Conservation (phyloP, 2,329 filamentous ascomycete genomes). For the Aspergillus sp. region DNA sequence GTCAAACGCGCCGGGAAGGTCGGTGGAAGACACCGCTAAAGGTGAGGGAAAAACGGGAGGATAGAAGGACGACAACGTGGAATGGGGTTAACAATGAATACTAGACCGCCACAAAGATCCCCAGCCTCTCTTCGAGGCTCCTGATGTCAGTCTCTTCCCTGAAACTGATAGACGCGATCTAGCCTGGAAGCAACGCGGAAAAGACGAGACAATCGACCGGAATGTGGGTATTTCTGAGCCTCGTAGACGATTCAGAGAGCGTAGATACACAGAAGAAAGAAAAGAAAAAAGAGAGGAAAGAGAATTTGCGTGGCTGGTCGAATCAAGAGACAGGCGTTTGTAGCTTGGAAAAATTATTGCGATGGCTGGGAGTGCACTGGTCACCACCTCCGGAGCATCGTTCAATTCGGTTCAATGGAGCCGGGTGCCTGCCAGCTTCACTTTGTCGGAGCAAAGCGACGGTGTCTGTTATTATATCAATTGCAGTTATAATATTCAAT, state of each 20-base stretch:
- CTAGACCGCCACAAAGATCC: background rate
- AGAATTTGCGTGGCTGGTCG: constrained; percentile 25
- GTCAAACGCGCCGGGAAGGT: constrained; percentile 39
- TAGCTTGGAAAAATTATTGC: constrained; percentile 19
- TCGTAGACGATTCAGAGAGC: constrained; percentile 8
- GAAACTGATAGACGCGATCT: background rate
- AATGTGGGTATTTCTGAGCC: constrained; percentile 19
- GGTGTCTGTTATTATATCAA: no score
- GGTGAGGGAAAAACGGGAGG: constrained; percentile 16
- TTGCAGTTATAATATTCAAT: no score
- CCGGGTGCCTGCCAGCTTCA: background rate
- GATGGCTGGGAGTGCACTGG: constrained; percentile 33
- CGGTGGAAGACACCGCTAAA: constrained; percentile 37
- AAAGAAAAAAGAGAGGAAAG: constrained; percentile 6
- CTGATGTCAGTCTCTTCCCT: background rate
- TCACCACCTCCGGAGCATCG: constrained; percentile 7
- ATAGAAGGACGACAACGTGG: constrained; percentile 28
- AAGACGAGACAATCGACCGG: constrained; percentile 7
- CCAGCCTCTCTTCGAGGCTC: background rate
- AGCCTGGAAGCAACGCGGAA: background rate
- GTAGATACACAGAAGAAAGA: constrained; percentile 8
- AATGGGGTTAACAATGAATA: background rate
- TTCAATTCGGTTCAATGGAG: background rate
- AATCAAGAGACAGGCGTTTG: constrained; percentile 11
- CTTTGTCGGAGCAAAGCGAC: background rate